Evolutionary conservation across 1,284 basidiomycete genomes (phyloP).

Genomic region (Malassezia dermatis): DNA sequence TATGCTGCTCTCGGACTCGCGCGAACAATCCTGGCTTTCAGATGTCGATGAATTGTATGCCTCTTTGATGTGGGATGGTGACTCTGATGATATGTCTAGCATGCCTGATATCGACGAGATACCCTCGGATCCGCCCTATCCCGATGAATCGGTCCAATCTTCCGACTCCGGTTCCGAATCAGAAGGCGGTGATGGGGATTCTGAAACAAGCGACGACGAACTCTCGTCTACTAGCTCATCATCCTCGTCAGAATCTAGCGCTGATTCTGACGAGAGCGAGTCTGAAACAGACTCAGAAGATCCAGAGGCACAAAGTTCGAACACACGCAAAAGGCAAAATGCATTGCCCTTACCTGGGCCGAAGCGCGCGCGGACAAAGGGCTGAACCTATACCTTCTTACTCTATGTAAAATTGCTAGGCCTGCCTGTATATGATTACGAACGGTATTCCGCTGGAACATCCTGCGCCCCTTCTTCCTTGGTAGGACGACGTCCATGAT

Average conservation of each 20-base stretch:
- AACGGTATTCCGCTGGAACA: conserved; percentile 36
- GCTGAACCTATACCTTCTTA: neutral
- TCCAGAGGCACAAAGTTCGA: neutral
- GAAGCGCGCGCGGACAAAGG: neutral
- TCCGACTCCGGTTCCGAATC: neutral
- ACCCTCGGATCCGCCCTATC: neutral
- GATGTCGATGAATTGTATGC: neutral
- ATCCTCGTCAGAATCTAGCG: neutral
- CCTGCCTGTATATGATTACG: conserved; percentile 4
- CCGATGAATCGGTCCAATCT: neutral
- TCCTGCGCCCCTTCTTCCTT: conserved; percentile 44
- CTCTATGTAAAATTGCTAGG: neutral
- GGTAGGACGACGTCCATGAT: conserved; percentile 38
- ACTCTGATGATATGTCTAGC: neutral
- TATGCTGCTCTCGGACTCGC: neutral
- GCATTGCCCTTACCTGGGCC: neutral
- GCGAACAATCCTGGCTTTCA: neutral
- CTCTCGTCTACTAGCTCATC: neutral
- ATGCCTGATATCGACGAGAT: neutral
- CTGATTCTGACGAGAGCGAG: neutral
- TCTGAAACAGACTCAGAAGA: neutral
- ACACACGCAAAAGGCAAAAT: neutral
- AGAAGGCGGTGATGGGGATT: neutral
- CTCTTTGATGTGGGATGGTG: neutral
- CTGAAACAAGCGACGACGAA: neutral